phyloP scores from a whole-genome alignment of 2,329 filamentous ascomycete genomes.

The Ophiobolus disseminans region DNA sequence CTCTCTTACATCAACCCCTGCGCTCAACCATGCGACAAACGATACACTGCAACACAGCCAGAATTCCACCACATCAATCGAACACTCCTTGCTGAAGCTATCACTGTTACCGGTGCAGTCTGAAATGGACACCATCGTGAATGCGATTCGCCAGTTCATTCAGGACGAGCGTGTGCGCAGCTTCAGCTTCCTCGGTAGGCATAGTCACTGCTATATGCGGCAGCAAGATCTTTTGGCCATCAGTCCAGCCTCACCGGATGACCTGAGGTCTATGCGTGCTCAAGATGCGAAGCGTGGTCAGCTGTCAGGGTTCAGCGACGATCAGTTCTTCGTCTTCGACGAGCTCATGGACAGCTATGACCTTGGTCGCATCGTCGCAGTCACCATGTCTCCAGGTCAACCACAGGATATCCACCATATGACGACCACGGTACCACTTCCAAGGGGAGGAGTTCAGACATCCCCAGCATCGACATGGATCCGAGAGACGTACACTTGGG shows the following conservation, averaged over 20 bases:
- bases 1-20: too few relatives aligned
- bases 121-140: constrained; percentile 6
- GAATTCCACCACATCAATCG: too few relatives aligned
- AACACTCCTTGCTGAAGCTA: background rate
- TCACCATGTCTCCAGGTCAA: background rate
- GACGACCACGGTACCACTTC: background rate
- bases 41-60: background rate
- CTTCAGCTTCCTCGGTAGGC: constrained; percentile 19
- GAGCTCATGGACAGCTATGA: background rate
- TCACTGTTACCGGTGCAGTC: background rate
- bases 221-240: constrained; percentile 14
- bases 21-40: too few relatives aligned
- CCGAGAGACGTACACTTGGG: constrained; percentile 12
- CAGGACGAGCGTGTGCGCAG: constrained; percentile 16
- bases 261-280: background rate
- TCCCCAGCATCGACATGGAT: constrained; percentile 14
- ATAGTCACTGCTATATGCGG: constrained; percentile 15
- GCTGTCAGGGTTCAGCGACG: background rate
- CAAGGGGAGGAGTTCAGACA: background rate
- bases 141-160: constrained; percentile 15
- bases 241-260: background rate
- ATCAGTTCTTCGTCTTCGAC: constrained; percentile 15
- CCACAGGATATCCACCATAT: background rate
- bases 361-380: constrained; percentile 5
- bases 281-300: background rate